A percentile compares a stretch with the other conserved stretches of the same genome.
phyloP scores from a whole-genome alignment of 164 flowering plant species.

The Paratinospora sagittata region DNA sequence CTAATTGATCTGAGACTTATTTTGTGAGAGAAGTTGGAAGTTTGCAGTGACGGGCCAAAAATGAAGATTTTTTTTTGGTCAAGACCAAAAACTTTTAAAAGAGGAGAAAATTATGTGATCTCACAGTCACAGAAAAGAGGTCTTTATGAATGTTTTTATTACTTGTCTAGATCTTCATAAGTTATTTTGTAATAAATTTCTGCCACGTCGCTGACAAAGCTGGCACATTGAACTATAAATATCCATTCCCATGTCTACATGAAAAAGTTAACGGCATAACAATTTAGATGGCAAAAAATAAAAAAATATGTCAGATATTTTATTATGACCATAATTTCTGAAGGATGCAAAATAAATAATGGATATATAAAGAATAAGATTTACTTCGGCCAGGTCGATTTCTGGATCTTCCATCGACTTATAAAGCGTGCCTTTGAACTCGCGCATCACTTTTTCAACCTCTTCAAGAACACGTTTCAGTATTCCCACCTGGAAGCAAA shows the following conservation, averaged over 20 bases:
- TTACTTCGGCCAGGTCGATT: constrained; percentile 74
- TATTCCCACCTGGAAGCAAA: constrained; percentile 75
- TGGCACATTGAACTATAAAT: not conserved
- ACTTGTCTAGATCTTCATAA: not conserved
- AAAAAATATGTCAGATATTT: not conserved
- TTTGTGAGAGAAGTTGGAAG: too few species aligned
- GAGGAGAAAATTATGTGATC: too few species aligned
- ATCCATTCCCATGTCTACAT: not conserved
- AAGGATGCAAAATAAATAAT: not conserved
- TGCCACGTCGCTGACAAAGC: not conserved
- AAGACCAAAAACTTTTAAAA: too few species aligned
- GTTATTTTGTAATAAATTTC: not conserved
- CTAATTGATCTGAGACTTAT: too few species aligned
- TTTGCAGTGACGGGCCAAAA: too few species aligned
- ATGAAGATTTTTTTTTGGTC: too few species aligned
- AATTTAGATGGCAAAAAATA: not conserved
- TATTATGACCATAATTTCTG: not conserved
- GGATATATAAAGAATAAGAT: constrained; percentile 14
- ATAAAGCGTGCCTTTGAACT: constrained; percentile 87
- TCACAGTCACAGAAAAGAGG: too few species aligned
- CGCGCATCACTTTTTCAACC: constrained; percentile 97
- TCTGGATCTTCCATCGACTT: constrained; percentile 98
- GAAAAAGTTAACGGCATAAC: not conserved
- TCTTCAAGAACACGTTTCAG: constrained; percentile 97
- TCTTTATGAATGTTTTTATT: too few species aligned